These are phyloP conservation scores for Pythium sukuiense DNA, from an alignment of 352 stramenopile genomes.

Conservation along the genomic window DNA sequence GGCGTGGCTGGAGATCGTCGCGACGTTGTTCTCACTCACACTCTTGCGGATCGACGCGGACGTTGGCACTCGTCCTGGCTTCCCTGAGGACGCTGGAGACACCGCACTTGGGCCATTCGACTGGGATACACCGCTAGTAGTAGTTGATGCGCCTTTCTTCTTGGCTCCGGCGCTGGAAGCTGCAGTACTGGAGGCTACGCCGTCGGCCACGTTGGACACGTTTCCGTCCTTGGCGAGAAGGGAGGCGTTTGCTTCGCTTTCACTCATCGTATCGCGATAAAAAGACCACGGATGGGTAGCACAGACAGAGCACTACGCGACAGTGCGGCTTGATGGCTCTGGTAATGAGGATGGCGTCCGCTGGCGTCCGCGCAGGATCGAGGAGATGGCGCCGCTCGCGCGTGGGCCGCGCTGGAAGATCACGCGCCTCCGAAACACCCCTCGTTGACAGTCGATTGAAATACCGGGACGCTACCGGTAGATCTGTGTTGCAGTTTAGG, in stretches of 20 bases:
- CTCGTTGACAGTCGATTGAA: background rate
- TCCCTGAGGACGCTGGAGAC: background rate
- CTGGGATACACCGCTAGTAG: background rate
- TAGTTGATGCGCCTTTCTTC: background rate
- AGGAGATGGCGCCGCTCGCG: background rate
- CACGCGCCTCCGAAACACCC: background rate
- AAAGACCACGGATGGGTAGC: background rate
- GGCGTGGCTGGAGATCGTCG: background rate
- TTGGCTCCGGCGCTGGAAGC: background rate
- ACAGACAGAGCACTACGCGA: background rate
- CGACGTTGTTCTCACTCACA: conserved; percentile 25
- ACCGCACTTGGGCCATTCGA: background rate
- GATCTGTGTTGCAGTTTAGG: background rate
- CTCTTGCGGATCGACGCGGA: conserved; percentile 26
- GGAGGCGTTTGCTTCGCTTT: background rate
- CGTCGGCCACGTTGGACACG: background rate
- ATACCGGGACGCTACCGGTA: background rate
- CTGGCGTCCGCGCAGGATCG: conserved; percentile 1
- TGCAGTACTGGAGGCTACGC: background rate
- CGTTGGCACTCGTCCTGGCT: background rate
- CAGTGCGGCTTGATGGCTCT: background rate
- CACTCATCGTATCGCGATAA: background rate
- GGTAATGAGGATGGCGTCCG: background rate
- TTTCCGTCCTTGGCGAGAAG: background rate
- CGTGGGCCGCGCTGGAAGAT: conserved; percentile 4